Evolutionary conservation across 768 basidiomycete species (phyloP).

Genomic region (Rhizopogon salebrosus): DNA sequence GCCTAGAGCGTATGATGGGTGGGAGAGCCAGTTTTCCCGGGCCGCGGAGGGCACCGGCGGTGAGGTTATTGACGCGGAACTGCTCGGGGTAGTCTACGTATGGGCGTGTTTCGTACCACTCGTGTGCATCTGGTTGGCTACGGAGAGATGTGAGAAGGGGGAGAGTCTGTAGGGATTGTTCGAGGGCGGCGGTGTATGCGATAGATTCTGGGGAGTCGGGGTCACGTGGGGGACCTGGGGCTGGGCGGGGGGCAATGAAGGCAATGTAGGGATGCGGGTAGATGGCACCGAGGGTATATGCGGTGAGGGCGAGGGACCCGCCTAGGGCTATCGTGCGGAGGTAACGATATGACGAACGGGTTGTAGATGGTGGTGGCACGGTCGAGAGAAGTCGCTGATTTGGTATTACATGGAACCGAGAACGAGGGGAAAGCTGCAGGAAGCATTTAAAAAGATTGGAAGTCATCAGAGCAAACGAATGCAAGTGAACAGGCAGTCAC

Average conservation of each 20-base stretch:
- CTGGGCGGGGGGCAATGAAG: conserved; percentile 70
- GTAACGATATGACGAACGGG: conserved; percentile 1
- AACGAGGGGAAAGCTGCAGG: background rate
- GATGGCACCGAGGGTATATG: conserved; percentile 54
- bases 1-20: conserved; percentile 68
- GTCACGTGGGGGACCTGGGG: conserved; percentile 60
- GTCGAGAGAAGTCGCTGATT: conserved; percentile 17
- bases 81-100: conserved; percentile 67
- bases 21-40: conserved; percentile 80
- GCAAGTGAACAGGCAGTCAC: too few species aligned
- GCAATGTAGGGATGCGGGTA: conserved; percentile 65
- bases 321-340: conserved; percentile 16
- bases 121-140: conserved; percentile 39
- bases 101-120: conserved; percentile 79
- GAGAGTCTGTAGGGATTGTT: conserved; percentile 62
- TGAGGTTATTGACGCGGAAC: conserved; percentile 74
- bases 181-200: conserved; percentile 55
- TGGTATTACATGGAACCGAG: background rate
- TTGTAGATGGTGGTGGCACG: background rate
- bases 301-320: conserved; percentile 16
- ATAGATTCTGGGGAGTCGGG: conserved; percentile 53
- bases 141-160: conserved; percentile 53
- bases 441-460: conserved; percentile 7
- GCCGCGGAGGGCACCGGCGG: conserved; percentile 80
- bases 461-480: background rate